Conservation (phyloP, 345 rosid genomes). For the Gossypium turneri region DNA sequence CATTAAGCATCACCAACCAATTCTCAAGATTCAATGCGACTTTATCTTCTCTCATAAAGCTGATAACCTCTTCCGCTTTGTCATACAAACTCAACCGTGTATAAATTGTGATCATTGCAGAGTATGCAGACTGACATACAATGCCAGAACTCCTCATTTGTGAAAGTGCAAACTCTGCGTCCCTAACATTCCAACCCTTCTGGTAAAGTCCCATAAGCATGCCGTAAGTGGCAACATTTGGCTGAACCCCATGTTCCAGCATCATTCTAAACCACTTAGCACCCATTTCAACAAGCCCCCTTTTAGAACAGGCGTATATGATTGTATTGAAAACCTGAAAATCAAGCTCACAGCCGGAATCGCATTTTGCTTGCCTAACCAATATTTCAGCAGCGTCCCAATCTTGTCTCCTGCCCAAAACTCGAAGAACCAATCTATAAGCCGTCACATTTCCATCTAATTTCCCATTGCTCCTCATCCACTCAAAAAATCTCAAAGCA, state of each 20-base stretch:
- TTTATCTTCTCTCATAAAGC: slow-evolving; percentile 51
- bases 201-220: slow-evolving; percentile 82
- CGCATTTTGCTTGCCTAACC: slow-evolving; percentile 36
- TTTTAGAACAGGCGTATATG: slow-evolving; percentile 58
- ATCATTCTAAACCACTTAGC: slow-evolving; percentile 75
- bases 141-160: slow-evolving; percentile 61
- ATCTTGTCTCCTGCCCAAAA: slow-evolving; percentile 61
- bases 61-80: slow-evolving; percentile 71
- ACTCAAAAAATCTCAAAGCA: slow-evolving; percentile 58
- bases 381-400: slow-evolving; percentile 68
- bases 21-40: slow-evolving; percentile 56
- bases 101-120: slow-evolving; percentile 81
- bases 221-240: slow-evolving; percentile 78
- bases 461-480: slow-evolving; percentile 76
- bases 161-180: slow-evolving; percentile 66
- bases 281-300: slow-evolving; percentile 45
- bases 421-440: slow-evolving; percentile 68
- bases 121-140: slow-evolving; percentile 79
- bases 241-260: slow-evolving; percentile 62
- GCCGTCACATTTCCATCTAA: slow-evolving; percentile 53
- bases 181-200: slow-evolving; percentile 69
- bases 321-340: slow-evolving; percentile 61
- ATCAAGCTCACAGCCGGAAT: slow-evolving; percentile 34
- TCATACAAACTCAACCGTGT: slow-evolving; percentile 64
- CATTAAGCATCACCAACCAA: slow-evolving; percentile 83